Base-by-base conservation (phyloP, 305 asterid genomes). In the Solanum hybrid region DNA sequence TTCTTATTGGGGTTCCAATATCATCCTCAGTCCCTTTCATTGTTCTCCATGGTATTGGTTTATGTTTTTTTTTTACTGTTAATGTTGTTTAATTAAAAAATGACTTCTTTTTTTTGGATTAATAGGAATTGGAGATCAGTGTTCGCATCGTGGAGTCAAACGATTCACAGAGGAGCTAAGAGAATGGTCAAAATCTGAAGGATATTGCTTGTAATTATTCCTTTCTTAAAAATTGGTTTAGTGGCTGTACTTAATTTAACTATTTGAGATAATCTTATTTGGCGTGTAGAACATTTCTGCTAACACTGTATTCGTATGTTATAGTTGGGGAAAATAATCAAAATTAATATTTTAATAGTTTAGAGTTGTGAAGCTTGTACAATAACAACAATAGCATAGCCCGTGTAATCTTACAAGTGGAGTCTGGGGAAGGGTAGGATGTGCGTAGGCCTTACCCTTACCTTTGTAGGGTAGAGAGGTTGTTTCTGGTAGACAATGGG, bases 61-160 rank as follows among this genome's bases (percentile, higher is more conserved):
- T 32, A 27, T 79, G 79, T 33, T 38, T 76, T 14, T 29, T 39
- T 15, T 27, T 72, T 89, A 84, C 41, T 41, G 73, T 68, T 87
- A 2, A 15, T 45, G 6, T 57, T 72, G 7, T 86, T 65, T 6
- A 7, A 31, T 85, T 24, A 51, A 72, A 10, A 87, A 2, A 72
- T 72, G 39, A 10, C 1, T 4, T 76, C 83, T 10, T 90, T 90
- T 45, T 22, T 26, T 70, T 78, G 41, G 82, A 75, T 34, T 90
- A 9, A 3, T 89, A 97, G 99, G 99, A 91, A 95, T 97, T 87
- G 99, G 98, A 91, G 98, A 97, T 90, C 99, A 97, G 94, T 97
- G 99, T 91, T 92, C 98, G 10, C 94, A 95, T 91, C 91, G 72
- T 92, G 99, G 99, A 79, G 79, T 96, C 90, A 94, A 93, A 92